These are phyloP conservation scores for Elsinoe fawcettii DNA, from an alignment of 2,329 filamentous ascomycete genomes.

Conservation along the genomic window DNA sequence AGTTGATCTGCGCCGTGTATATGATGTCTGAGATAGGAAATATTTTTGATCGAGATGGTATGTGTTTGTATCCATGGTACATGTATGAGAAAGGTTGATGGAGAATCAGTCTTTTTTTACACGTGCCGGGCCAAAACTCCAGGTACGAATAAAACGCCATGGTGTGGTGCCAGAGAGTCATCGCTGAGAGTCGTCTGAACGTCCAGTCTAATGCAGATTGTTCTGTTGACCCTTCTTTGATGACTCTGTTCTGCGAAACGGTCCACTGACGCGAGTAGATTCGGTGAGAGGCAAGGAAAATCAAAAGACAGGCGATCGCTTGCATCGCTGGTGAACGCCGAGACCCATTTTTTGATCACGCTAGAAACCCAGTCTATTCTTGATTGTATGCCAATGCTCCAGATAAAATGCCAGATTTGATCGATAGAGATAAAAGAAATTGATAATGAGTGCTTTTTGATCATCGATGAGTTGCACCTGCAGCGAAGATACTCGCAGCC, in stretches of 20 bases:
- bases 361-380: conserved; percentile 13
- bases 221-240: conserved; percentile 1
- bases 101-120: too few species aligned
- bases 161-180: neutral
- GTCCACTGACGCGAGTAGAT: neutral
- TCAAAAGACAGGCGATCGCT: neutral
- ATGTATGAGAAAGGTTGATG: neutral
- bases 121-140: too few species aligned
- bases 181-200: neutral
- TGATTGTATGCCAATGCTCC: conserved; percentile 10
- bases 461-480: conserved; percentile 44
- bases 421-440: conserved; percentile 13
- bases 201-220: conserved; percentile 4
- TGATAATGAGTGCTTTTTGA: conserved; percentile 41
- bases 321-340: conserved; percentile 8
- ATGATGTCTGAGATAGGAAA: conserved; percentile 5
- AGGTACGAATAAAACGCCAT: neutral
- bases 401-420: conserved; percentile 9
- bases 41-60: neutral
- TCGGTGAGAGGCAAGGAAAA: neutral
- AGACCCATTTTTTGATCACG: conserved; percentile 7
- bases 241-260: neutral
- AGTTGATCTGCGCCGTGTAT: neutral
- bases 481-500: conserved; percentile 72
- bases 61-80: neutral